phyloP scores from a whole-genome alignment of 1,139 yeast genomes.

The Hyphopichia burtonii region DNA sequence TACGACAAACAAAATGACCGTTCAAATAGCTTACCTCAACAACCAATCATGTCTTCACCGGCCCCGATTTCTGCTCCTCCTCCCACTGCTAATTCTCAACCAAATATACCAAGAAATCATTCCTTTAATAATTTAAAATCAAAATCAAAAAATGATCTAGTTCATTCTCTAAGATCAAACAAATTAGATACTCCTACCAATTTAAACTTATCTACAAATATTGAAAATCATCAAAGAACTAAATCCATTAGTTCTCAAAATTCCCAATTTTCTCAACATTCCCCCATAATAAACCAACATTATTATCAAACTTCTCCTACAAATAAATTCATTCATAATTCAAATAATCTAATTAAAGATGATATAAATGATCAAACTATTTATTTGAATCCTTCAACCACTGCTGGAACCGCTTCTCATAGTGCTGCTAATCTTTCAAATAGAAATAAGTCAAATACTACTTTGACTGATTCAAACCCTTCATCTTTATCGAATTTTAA shows the following conservation, averaged over 20 bases:
- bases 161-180: slow-evolving; percentile 26
- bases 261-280: slow-evolving; percentile 6
- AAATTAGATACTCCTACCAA: slow-evolving; percentile 34
- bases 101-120: not conserved
- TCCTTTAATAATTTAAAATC: slow-evolving; percentile 22
- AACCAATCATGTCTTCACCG: slow-evolving; percentile 3
- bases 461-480: slow-evolving; percentile 20
- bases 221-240: slow-evolving; percentile 14
- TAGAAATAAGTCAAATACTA: slow-evolving; percentile 3
- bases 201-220: slow-evolving; percentile 14
- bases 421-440: not conserved
- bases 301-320: slow-evolving; percentile 2
- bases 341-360: not conserved
- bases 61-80: not conserved
- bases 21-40: not conserved
- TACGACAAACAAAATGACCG: not conserved
- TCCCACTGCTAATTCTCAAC: not conserved
- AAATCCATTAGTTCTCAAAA: slow-evolving; percentile 10
- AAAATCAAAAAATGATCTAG: slow-evolving; percentile 21
- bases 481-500: slow-evolving; percentile 25
- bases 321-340: slow-evolving; percentile 1
- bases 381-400: not conserved
- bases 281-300: not conserved
- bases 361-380: not conserved
- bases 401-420: not conserved